Base-by-base conservation (phyloP, 176 grass and related monocot species). In the Triticum urartu region DNA sequence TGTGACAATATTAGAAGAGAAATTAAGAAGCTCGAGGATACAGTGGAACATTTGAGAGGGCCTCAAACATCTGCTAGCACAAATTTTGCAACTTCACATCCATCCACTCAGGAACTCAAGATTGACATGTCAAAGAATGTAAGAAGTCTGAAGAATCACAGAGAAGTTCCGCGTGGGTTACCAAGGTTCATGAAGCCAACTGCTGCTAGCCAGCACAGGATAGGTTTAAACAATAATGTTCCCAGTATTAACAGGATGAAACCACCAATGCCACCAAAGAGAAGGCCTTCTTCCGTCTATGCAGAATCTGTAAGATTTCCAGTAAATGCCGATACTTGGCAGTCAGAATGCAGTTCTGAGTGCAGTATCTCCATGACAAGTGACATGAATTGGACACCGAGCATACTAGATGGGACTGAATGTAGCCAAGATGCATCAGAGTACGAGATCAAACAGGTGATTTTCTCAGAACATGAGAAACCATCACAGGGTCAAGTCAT, bases 121-220 rank as follows among this genome's bases (percentile, higher is more conserved):
- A 79, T 81, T 82, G 78, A 71, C 76, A 78, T 64, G 18, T 28
- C 80, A 87, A 88, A 82, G 17, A 75, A 86, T 89, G 63, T 80
- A 45, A 84, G 60, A 56, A 90, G 20, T 85, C 71, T 58, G 13
- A 88, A 79, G 50, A 89, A 87, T 77, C 82, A 42, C 17, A 77
- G 58, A 73, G 78, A 89, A 74, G 59, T 79, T 83, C 89, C 82
- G n/a, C 42, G 88, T 64, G 90, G 77, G 62, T 35, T 95, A 40
- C 93, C 93, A 40, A 94, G 93, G 63, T 98, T 95, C 85, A 98
- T 98, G 96, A 91, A 79, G 89, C 90, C 93, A 79, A 98, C 96
- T 61, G 83, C 91, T 71, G 94, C 86, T 74, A 98, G 92, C 88
- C 88, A 91, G 78, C 86, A 81, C 42, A 98, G 88, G 89, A 88